Conservation (phyloP, 805 yeast species). For the Torulaspora microellipsoides region DNA sequence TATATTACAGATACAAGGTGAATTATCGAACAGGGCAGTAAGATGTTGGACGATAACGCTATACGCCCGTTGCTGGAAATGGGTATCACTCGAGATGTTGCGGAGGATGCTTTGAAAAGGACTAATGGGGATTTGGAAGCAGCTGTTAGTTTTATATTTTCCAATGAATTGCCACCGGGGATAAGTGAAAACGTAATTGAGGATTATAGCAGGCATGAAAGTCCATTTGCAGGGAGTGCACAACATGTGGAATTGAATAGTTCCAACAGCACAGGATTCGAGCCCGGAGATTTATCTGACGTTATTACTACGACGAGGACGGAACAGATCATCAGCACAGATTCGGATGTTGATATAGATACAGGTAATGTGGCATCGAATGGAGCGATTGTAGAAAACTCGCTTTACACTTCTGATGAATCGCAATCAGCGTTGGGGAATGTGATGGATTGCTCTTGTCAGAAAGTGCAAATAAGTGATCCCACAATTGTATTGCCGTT, state of each 20-base stretch:
- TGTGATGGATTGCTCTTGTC: background rate
- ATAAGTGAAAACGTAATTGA: slow-evolving; percentile 4
- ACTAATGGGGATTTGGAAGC: slow-evolving; percentile 55
- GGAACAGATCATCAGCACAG: slow-evolving; percentile 4
- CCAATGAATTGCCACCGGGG: slow-evolving; percentile 21
- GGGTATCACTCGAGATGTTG: slow-evolving; percentile 65
- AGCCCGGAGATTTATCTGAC: slow-evolving; percentile 6
- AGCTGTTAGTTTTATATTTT: slow-evolving; percentile 45
- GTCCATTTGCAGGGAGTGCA: background rate
- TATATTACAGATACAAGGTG: no score
- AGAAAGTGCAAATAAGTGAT: slow-evolving; percentile 12
- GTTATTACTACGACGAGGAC: background rate
- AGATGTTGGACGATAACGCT: slow-evolving; percentile 28
- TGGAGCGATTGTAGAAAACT: background rate
- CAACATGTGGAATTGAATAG: slow-evolving; percentile 8
- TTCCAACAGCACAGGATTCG: slow-evolving; percentile 1
- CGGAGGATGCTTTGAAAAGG: slow-evolving; percentile 55
- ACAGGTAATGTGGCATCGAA: no score
- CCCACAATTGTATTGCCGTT: slow-evolving; percentile 27
- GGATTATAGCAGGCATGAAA: background rate
- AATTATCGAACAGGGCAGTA: background rate
- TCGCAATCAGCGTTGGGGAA: background rate
- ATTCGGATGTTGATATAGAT: slow-evolving; percentile 2
- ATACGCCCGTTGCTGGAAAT: slow-evolving; percentile 51
- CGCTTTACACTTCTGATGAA: background rate